phyloP scores from a whole-genome alignment of 1,284 basidiomycete species.

The Moniliella sp. region DNA sequence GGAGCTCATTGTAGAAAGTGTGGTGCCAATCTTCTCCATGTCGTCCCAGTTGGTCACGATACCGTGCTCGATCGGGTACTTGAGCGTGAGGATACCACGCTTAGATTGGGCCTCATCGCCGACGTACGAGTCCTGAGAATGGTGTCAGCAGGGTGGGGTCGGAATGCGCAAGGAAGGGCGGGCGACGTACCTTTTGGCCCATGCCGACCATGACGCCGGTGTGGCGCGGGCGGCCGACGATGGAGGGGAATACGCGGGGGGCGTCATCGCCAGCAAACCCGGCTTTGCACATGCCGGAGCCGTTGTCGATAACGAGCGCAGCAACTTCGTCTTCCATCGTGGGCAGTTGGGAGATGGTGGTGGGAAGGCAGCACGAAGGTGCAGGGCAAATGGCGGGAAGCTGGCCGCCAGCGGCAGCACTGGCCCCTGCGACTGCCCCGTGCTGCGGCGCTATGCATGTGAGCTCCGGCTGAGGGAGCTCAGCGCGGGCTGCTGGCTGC shows the following conservation, averaged over 20 bases:
- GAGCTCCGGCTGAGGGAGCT: too few relatives aligned
- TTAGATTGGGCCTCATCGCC: slow-evolving; percentile 75
- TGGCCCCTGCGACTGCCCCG: too few relatives aligned
- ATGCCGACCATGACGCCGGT: slow-evolving; percentile 62
- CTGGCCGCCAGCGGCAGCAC: too few relatives aligned
- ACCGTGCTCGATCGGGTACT: slow-evolving; percentile 40
- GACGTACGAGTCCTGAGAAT: slow-evolving; percentile 31
- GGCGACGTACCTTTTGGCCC: slow-evolving; percentile 36
- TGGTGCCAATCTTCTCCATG: slow-evolving; percentile 35
- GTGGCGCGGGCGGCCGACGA: slow-evolving; percentile 76
- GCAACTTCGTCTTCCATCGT: slow-evolving; percentile 35
- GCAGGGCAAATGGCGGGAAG: too few relatives aligned
- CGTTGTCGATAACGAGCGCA: slow-evolving; percentile 35
- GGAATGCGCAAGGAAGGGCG: slow-evolving; percentile 64
- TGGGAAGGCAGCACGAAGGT: too few relatives aligned
- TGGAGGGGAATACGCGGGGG: slow-evolving; percentile 58
- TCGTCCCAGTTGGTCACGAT: slow-evolving; percentile 56
- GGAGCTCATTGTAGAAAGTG: slow-evolving; percentile 39
- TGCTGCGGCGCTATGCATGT: too few relatives aligned
- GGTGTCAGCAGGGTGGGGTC: too few relatives aligned
- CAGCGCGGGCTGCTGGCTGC: too few relatives aligned
- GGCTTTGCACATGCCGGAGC: slow-evolving; percentile 35
- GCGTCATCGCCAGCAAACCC: slow-evolving; percentile 54
- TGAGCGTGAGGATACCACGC: slow-evolving; percentile 80
- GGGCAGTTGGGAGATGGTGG: not conserved